These are phyloP conservation scores for Microsporum audouinii DNA, from an alignment of 2,329 filamentous ascomycete genomes.

Conservation along the genomic window DNA sequence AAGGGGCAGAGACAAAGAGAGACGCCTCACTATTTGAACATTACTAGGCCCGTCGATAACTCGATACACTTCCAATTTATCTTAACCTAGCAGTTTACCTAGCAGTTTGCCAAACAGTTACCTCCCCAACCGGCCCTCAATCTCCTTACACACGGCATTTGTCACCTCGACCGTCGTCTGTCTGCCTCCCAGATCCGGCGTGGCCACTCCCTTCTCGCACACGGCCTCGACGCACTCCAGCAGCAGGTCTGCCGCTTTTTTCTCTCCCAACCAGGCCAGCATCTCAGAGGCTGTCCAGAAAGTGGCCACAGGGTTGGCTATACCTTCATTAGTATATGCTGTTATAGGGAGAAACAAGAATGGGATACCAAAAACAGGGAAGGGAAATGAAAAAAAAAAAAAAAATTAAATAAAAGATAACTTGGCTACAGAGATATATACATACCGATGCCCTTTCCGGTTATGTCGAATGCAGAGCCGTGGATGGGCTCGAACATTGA, in stretches of 20 bases:
- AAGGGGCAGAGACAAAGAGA: background rate
- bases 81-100: background rate
- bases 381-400: too few species aligned
- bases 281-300: slow-evolving; percentile 62
- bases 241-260: slow-evolving; percentile 45
- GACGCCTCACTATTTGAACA: background rate
- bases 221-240: slow-evolving; percentile 52
- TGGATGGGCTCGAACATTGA: slow-evolving; percentile 56
- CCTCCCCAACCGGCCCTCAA: slow-evolving; percentile 27
- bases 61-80: background rate
- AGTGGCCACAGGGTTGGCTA: slow-evolving; percentile 51
- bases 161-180: slow-evolving; percentile 49
- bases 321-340: slow-evolving; percentile 5
- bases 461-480: slow-evolving; percentile 54
- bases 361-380: background rate
- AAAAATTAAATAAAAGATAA: background rate
- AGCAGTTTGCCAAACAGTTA: background rate
- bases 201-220: slow-evolving; percentile 44
- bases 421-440: background rate
- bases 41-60: background rate
- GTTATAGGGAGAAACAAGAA: background rate
- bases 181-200: slow-evolving; percentile 49
- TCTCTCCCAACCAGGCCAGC: slow-evolving; percentile 52
- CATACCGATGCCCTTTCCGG: slow-evolving; percentile 43
- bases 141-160: slow-evolving; percentile 44